A percentile compares a stretch with the other conserved stretches of the same genome.
These are phyloP conservation scores for Exophiala sp. DNA, from an alignment of 2,329 filamentous ascomycete genomes.

Conservation along the genomic window DNA sequence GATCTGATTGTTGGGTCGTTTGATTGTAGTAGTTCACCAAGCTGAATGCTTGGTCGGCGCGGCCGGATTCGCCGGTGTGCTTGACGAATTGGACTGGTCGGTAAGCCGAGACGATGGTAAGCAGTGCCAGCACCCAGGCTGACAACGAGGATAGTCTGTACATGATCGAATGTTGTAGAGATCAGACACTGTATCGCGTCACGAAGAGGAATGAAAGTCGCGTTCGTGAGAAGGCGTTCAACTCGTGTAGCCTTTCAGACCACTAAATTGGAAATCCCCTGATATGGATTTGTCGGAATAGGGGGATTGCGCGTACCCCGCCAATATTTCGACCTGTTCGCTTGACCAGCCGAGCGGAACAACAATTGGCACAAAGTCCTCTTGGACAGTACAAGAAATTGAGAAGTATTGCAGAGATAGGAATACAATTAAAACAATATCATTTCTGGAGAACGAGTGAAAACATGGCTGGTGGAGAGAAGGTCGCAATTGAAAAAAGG, in stretches of 20 bases:
- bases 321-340: neutral
- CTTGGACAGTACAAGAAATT: too few species aligned
- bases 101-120: constrained; percentile 20
- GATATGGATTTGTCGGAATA: constrained; percentile 1
- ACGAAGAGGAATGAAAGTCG: neutral
- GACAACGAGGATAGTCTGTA: constrained; percentile 1
- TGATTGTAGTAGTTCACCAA: constrained; percentile 28
- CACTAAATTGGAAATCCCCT: constrained; percentile 3
- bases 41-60: constrained; percentile 26
- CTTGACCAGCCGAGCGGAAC: neutral
- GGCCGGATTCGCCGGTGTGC: constrained; percentile 25
- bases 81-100: constrained; percentile 30
- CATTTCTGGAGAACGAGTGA: too few species aligned
- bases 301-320: neutral
- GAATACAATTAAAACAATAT: too few species aligned
- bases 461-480: too few species aligned
- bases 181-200: neutral
- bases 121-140: constrained; percentile 10
- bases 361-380: too few species aligned
- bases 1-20: constrained; percentile 24
- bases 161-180: constrained; percentile 1
- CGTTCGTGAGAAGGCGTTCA: neutral
- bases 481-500: too few species aligned
- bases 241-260: neutral
- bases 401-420: too few species aligned